Evolutionary conservation across 805 yeast species (phyloP).

Genomic region (Candida sphagnicola): DNA sequence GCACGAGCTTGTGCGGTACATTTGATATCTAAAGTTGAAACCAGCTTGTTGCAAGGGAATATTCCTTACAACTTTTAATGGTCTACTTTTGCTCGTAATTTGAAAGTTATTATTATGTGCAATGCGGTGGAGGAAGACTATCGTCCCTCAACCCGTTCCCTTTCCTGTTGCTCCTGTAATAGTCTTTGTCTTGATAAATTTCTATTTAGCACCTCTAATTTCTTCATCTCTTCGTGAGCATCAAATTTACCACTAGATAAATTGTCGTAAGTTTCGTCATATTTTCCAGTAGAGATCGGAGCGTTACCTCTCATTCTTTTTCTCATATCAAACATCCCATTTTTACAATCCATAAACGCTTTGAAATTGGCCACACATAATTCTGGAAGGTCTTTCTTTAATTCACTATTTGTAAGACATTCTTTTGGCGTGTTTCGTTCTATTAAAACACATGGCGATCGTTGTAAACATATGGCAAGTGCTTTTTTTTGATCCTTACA

Average conservation of each 20-base stretch:
- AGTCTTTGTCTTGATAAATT: conserved; percentile 32
- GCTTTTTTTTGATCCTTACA: conserved; percentile 93
- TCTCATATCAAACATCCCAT: conserved; percentile 87
- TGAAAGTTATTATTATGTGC: too few species aligned
- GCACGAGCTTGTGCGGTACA: too few species aligned
- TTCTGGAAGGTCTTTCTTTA: conserved; percentile 76
- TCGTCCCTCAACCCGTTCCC: conserved; percentile 13
- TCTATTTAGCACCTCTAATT: conserved; percentile 60
- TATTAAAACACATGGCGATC: conserved; percentile 93
- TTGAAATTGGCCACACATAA: conserved; percentile 80
- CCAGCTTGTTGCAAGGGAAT: too few species aligned
- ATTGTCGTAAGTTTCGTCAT: conserved; percentile 81
- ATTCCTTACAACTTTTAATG: too few species aligned
- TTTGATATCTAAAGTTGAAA: too few species aligned
- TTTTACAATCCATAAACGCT: conserved; percentile 85
- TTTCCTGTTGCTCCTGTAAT: conserved; percentile 29
- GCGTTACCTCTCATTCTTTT: conserved; percentile 94
- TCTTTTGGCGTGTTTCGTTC: conserved; percentile 87
- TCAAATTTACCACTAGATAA: conserved; percentile 78
- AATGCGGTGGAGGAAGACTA: too few species aligned
- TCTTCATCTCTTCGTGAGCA: conserved; percentile 74
- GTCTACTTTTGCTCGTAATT: too few species aligned
- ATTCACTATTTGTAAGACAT: conserved; percentile 77
- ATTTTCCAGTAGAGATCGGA: conserved; percentile 86
- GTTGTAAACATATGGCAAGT: conserved; percentile 91